Evolutionary conservation across 1,284 basidiomycete species (phyloP), one percentile per base, ranked within the genome.

Genomic region (Sphagnurus paluster): DNA sequence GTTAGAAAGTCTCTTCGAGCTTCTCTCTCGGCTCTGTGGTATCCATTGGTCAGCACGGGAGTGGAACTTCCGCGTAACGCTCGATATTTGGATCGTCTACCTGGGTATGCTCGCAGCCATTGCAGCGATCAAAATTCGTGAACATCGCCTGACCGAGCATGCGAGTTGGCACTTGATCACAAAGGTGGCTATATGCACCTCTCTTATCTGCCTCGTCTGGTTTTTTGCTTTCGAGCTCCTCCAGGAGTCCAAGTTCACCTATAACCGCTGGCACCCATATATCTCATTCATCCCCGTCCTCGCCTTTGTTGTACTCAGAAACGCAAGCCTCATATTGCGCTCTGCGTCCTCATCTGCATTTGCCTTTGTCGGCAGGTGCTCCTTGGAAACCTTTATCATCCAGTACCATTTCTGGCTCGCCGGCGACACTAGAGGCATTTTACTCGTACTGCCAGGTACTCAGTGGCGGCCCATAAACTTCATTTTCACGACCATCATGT

Each of bases 361-460:
- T 67, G 82, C 81, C 30, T 92, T 89, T 64, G 77, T 94, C 46
- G 92, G 92, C 33, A 80, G 75, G 60, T 90, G 87, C 65, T 90
- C 87, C 4, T 74, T 93, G 36, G 90, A 93, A 66, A 87, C 89
- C 0, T 93, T 92, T 63, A 87, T 94, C 60, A 80, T 93, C 53
- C 90, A 95, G 63, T 94, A 87, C 67, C 92, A 95, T 65, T 74
- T 92, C 41, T 94, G 91, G 88, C 75, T 95, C 29, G 91, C 88
- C 0, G 88, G 80, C 4, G 92, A 95, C 61, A 92, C 89, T 14
- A 90, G 90, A 62, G 90, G 89, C 14, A 75, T 94, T 52, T 74
- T 95, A 28, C 68, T 93, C 42, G 77, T 94, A 40, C 69, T 94
- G 35, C 90, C 90, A 0, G 84, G 87, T 16, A 84, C 82, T 4